Base-by-base conservation (phyloP, 2,329 filamentous ascomycete genomes). In the Thermoascus crustaceus region DNA sequence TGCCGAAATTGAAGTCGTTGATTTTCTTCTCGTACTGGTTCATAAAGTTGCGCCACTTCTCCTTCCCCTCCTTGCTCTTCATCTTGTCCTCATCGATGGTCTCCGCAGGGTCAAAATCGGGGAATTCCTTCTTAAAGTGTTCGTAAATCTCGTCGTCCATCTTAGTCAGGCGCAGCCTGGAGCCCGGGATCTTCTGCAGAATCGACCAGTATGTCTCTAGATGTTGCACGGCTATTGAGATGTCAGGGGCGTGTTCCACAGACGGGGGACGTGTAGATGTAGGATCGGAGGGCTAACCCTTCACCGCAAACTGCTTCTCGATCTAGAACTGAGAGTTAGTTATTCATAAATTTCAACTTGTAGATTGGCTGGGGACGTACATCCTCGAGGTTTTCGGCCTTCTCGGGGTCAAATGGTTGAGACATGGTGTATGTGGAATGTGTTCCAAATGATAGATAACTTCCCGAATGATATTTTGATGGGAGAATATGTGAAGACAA, bases 281-380 rank as follows among this genome's bases (percentile, higher is more conserved):
- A 13, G n/a, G 25, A 21, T 36, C 20, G 17, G 13, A 31, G 31
- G 41, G 14, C 50, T 30, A 54, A 86, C 84, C 83, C 72, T 96
- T 96, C 53, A 98, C 91, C 19, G 91, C 91, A 55, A 98, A 98
- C 64, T 96, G 91, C 74, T 95, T 94, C 75, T 98, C 91, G 60
- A 98, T 95, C 85, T 94, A 47, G 26, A 32, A 6, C 5, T 20
- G 36, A 37, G 19, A 18, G 35, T 18, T 9, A 21, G 8, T 26
- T 31, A 6, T 13, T 4, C 26, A 14, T 9, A 13, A 16, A 2
- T 16, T 29, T 14, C 24, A 7, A 9, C 5, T 8, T 29, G 26
- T 14, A 17, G 5, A 26, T 3, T 6, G 33, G 29, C 19, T 26
- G 19, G 10, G 5, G 27, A 61, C 80, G 48, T 62, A 78, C 76